Evolutionary conservation across 2,329 filamentous ascomycete species (phyloP).

Genomic region (Canariomyces notabilis): DNA sequence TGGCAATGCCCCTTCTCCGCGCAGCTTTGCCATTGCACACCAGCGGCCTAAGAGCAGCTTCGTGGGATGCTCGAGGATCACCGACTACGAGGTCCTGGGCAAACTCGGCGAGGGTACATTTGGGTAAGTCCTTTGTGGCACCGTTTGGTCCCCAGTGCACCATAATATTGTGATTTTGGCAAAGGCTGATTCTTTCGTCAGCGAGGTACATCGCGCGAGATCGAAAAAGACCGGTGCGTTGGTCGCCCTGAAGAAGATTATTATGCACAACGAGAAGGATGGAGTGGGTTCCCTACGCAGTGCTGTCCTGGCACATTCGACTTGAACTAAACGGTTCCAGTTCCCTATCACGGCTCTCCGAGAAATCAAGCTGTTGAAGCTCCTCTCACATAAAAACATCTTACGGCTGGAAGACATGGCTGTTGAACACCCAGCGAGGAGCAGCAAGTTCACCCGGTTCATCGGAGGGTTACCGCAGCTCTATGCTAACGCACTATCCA

Average conservation of each 20-base stretch:
- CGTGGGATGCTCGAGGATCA: slow-evolving; percentile 76
- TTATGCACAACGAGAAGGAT: slow-evolving; percentile 99
- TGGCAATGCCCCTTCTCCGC: slow-evolving; percentile 40
- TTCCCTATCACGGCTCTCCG: slow-evolving; percentile 98
- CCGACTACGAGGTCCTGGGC: slow-evolving; percentile 71
- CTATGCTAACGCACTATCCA: slow-evolving; percentile 30
- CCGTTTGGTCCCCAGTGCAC: too few species aligned
- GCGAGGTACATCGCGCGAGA: slow-evolving; percentile 85
- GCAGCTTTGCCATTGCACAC: slow-evolving; percentile 52
- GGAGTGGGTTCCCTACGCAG: slow-evolving; percentile 52
- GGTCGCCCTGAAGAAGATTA: slow-evolving; percentile 94
- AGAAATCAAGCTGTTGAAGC: slow-evolving; percentile 95
- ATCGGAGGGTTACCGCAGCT: background rate
- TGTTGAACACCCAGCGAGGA: slow-evolving; percentile 67
- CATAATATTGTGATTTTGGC: too few species aligned
- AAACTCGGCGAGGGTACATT: slow-evolving; percentile 96
- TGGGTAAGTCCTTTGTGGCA: slow-evolving; percentile 53
- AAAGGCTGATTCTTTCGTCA: slow-evolving; percentile 30
- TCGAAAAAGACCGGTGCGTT: slow-evolving; percentile 68
- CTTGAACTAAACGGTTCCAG: slow-evolving; percentile 32
- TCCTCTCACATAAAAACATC: slow-evolving; percentile 87
- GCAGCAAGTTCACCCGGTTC: slow-evolving; percentile 40
- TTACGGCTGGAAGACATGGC: slow-evolving; percentile 92
- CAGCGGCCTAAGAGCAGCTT: slow-evolving; percentile 59
- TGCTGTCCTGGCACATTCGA: background rate